Percentiles rank a stretch among this genome's conserved stretches.
phyloP scores from a whole-genome alignment of 2,329 filamentous ascomycete species.

The Colletotrichum sp. region DNA sequence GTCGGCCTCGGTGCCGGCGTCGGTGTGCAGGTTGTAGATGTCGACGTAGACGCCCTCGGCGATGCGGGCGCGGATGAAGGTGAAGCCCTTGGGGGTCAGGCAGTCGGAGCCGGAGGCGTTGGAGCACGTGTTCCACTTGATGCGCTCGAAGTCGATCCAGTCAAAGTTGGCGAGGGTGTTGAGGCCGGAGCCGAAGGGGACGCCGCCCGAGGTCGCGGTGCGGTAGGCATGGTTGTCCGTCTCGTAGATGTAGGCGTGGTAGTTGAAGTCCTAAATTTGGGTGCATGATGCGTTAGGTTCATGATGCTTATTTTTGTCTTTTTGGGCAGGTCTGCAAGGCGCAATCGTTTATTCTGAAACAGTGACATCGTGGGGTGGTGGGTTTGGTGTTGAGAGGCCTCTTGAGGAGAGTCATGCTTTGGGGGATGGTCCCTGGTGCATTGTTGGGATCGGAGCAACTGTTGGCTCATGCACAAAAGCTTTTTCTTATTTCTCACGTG shows the following conservation, averaged over 20 bases:
- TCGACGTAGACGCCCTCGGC: slow-evolving; percentile 62
- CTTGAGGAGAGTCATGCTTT: background rate
- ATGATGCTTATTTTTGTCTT: background rate
- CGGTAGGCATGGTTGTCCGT: slow-evolving; percentile 64
- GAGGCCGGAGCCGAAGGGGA: slow-evolving; percentile 65
- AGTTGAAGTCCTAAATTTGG: slow-evolving; percentile 46
- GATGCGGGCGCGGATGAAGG: slow-evolving; percentile 64
- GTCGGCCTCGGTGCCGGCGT: slow-evolving; percentile 60
- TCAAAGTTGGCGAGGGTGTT: slow-evolving; percentile 66
- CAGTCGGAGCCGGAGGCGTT: slow-evolving; percentile 62
- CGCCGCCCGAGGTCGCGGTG: slow-evolving; percentile 69
- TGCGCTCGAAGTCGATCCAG: slow-evolving; percentile 60
- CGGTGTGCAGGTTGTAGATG: slow-evolving; percentile 70
- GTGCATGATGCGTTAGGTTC: background rate
- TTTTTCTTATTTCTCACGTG: background rate
- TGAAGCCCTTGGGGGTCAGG: slow-evolving; percentile 73
- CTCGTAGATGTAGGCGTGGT: slow-evolving; percentile 66
- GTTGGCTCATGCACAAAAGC: background rate
- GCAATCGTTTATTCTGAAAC: background rate
- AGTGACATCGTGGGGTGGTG: background rate
- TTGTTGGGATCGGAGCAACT: background rate
- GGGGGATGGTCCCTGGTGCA: background rate
- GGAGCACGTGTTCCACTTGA: slow-evolving; percentile 65
- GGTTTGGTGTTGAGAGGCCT: background rate
- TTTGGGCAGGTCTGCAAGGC: background rate